A percentile compares a stretch with the other conserved stretches of the same genome.
phyloP scores from a whole-genome alignment of 495 filamentous ascomycete genomes.

The Neurospora sp. region DNA sequence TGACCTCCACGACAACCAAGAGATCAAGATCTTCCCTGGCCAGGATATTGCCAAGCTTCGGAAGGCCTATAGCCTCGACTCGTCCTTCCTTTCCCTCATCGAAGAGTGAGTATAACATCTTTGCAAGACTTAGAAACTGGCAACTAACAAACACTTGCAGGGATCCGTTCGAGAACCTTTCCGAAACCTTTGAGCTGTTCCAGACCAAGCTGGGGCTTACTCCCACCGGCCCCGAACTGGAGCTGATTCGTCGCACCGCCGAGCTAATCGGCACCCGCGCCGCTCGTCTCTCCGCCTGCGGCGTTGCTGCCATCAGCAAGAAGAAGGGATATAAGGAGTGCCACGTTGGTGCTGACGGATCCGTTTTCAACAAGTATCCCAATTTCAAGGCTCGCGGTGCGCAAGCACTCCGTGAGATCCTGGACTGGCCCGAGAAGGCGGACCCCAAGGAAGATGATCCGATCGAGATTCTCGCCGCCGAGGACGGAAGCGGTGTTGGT shows the following conservation, averaged over 20 bases:
- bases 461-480: constrained; percentile 73
- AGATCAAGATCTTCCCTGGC: constrained; percentile 67
- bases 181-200: constrained; percentile 75
- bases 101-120: constrained; percentile 51
- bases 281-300: constrained; percentile 84
- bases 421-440: constrained; percentile 72
- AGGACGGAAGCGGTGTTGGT: constrained; percentile 94
- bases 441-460: constrained; percentile 61
- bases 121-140: neutral
- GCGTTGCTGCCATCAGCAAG: constrained; percentile 87
- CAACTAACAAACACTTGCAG: constrained; percentile 25
- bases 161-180: constrained; percentile 89
- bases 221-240: constrained; percentile 63
- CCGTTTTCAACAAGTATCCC: constrained; percentile 96
- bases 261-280: constrained; percentile 92
- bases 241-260: constrained; percentile 75
- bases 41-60: constrained; percentile 72
- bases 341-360: constrained; percentile 93
- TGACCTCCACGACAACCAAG: constrained; percentile 69
- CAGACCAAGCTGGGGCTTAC: constrained; percentile 58
- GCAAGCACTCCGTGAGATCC: constrained; percentile 79
- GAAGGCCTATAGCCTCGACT: constrained; percentile 77
- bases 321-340: constrained; percentile 83
- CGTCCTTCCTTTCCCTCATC: constrained; percentile 90
- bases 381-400: constrained; percentile 92